A percentile compares a stretch with the other conserved stretches of the same genome.
Conservation (phyloP, 2,329 filamentous ascomycete genomes). For the Pseudogymnoascus sp. region DNA sequence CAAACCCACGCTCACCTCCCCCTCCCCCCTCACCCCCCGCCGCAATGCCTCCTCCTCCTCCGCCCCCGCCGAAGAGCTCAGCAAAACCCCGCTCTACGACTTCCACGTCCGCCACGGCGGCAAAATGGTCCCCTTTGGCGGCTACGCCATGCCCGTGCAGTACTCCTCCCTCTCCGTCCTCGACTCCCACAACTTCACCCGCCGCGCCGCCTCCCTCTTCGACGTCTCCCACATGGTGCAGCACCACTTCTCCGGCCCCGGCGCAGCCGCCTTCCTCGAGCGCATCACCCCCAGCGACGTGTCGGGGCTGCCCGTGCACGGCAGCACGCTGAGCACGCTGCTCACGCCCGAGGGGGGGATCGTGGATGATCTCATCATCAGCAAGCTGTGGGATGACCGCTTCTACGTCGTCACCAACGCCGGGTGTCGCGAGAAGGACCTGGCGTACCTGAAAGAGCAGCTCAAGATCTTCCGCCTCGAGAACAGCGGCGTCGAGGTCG, state of each 20-base stretch:
- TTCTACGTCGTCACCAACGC: slow-evolving; percentile 97
- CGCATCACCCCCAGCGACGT: slow-evolving; percentile 72
- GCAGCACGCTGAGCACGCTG: slow-evolving; percentile 76
- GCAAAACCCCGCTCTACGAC: slow-evolving; percentile 68
- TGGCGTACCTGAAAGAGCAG: slow-evolving; percentile 64
- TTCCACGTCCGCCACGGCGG: slow-evolving; percentile 69
- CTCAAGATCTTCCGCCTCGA: slow-evolving; percentile 48
- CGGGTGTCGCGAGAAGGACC: slow-evolving; percentile 81
- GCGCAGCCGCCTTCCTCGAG: slow-evolving; percentile 73
- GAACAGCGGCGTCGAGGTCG: slow-evolving; percentile 43
- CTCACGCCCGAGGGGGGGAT: slow-evolving; percentile 84
- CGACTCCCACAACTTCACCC: slow-evolving; percentile 84
- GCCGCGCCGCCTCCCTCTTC: slow-evolving; percentile 80
- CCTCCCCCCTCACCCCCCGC: slow-evolving; percentile 15
- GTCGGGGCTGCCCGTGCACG: slow-evolving; percentile 52
- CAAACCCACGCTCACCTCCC: slow-evolving; percentile 7
- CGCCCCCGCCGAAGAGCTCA: slow-evolving; percentile 30
- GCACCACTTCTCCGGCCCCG: slow-evolving; percentile 73
- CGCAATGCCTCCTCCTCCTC: slow-evolving; percentile 15
- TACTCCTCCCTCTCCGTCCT: slow-evolving; percentile 70
- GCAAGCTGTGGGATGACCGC: slow-evolving; percentile 59
- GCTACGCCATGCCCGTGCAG: slow-evolving; percentile 86
- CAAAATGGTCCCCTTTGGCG: slow-evolving; percentile 96
- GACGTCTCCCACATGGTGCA: slow-evolving; percentile 97
- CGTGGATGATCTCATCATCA: slow-evolving; percentile 89